Conservation (phyloP, 495 filamentous ascomycete genomes). For the Durotheca rogersii region DNA sequence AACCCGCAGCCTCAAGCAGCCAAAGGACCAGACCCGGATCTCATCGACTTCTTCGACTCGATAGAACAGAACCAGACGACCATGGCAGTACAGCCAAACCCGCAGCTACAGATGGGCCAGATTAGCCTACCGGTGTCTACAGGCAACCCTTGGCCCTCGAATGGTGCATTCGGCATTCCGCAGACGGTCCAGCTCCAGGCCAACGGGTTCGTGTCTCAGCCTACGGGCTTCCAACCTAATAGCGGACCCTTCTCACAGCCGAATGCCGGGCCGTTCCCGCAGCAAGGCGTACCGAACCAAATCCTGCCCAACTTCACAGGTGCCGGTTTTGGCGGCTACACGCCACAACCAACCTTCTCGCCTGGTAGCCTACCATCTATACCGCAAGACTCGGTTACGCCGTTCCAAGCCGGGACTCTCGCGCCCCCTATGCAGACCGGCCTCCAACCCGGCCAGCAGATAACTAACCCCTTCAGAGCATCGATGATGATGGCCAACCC, state of each 20-base stretch:
- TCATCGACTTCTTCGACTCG: slow-evolving; percentile 98
- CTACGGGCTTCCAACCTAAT: slow-evolving; percentile 51
- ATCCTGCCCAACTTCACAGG: slow-evolving; percentile 62
- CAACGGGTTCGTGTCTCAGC: slow-evolving; percentile 52
- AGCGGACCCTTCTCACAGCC: slow-evolving; percentile 50
- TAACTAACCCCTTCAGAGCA: slow-evolving; percentile 85
- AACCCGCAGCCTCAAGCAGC: slow-evolving; percentile 35
- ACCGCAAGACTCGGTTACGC: slow-evolving; percentile 63
- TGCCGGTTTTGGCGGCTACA: slow-evolving; percentile 84
- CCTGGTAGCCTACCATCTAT: slow-evolving; percentile 57
- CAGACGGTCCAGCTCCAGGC: slow-evolving; percentile 46
- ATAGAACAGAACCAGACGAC: slow-evolving; percentile 92
- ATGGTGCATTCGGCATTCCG: slow-evolving; percentile 41
- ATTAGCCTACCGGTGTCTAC: slow-evolving; percentile 39
- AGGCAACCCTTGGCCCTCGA: slow-evolving; percentile 46
- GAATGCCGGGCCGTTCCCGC: slow-evolving; percentile 48
- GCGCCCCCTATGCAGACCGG: slow-evolving; percentile 41
- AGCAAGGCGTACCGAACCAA: slow-evolving; percentile 51
- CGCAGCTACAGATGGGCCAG: slow-evolving; percentile 30
- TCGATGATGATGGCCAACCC: slow-evolving; percentile 69
- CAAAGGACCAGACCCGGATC: slow-evolving; percentile 70
- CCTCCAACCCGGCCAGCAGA: slow-evolving; percentile 54
- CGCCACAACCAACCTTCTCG: slow-evolving; percentile 61
- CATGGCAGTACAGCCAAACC: slow-evolving; percentile 46
- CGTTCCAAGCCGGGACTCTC: slow-evolving; percentile 45